A percentile compares a stretch with the other conserved stretches of the same genome.
Conservation (phyloP, 345 rosid species). For the Aurinia saxatilis region DNA sequence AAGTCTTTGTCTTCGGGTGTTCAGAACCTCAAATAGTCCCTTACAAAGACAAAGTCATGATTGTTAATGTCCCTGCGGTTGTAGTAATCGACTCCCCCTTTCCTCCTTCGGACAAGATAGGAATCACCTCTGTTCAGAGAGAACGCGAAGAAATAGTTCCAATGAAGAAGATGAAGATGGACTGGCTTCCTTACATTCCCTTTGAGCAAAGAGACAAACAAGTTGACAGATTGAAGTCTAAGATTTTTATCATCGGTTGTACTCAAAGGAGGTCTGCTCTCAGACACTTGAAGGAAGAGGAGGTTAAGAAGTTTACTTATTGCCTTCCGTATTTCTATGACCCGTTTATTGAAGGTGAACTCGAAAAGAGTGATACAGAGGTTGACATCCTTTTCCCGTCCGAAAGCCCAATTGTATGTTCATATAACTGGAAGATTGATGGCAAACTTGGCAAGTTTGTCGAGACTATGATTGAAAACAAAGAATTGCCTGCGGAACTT, state of each 20-base stretch:
- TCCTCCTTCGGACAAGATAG: constrained; percentile 97
- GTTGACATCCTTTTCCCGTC: no score
- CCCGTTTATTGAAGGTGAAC: no score
- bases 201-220: constrained; percentile 71
- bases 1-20: constrained; percentile 77
- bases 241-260: constrained; percentile 69
- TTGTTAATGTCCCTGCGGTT: constrained; percentile 65
- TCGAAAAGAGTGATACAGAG: no score
- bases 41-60: constrained; percentile 38
- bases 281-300: constrained; percentile 82
- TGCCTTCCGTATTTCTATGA: no score
- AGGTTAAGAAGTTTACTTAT: constrained; percentile 80
- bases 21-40: constrained; percentile 94
- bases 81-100: constrained; percentile 83
- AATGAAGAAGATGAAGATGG: constrained; percentile 99
- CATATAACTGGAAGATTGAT: no score
- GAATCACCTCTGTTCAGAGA: constrained; percentile 93
- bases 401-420: no score
- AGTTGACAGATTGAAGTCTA: constrained; percentile 81
- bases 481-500: no score
- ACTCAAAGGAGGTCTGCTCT: constrained; percentile 91
- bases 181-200: constrained; percentile 94
- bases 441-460: no score
- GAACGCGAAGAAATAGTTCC: constrained; percentile 93
- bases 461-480: no score